Base-by-base conservation (phyloP, 179 eudicot genomes). In the Monotropa hypopitys region DNA sequence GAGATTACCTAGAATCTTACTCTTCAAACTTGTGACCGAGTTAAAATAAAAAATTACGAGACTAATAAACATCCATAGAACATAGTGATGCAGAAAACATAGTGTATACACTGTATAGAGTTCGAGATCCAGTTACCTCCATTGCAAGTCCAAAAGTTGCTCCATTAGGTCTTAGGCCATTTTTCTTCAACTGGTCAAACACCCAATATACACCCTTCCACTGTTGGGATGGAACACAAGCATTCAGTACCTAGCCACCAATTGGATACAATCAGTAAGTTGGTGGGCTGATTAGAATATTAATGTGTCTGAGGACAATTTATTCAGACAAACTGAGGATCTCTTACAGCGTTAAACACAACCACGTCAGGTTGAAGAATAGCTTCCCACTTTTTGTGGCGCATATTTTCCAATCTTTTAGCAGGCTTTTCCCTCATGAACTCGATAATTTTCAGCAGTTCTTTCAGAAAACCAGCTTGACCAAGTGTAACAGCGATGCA, bases 181-280 rank as follows among this genome's bases (percentile, higher is more conserved):
- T 79, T 84, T 84, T 90, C 74, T 90, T 88, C 82, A 94, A 84
- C 77, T 94, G 88, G 68, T 88, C 88, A 86, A 94, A 90, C 56
- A 94, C 98, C 98, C 98, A 94, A 61, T 92, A 86, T 26, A 94
- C 98, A 75, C 97, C 98, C 81, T 87, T 92, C 98, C 98, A 94
- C 47, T 92, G 97, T 80, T 72, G 84, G 63, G 90, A 79, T 43
- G 90, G 78, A 79, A 91, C 86, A 86, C 98, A 94, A 69, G 97
- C 97, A 88, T 94, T 94, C 78, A 94, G 82, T 57, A 94, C 90
- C 98, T 94, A 63, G 15, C 51, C 76, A 82, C 16, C 73, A 77
- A 40, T 65, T 53, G 35, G 35, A 43, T 63, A 59, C 18, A 49
- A 73, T 35, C 57, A 47, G 72, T 23, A 74, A 66, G 68, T 65